Base-by-base conservation (phyloP, 352 stramenopile genomes). In the Phytophthora sp. region DNA sequence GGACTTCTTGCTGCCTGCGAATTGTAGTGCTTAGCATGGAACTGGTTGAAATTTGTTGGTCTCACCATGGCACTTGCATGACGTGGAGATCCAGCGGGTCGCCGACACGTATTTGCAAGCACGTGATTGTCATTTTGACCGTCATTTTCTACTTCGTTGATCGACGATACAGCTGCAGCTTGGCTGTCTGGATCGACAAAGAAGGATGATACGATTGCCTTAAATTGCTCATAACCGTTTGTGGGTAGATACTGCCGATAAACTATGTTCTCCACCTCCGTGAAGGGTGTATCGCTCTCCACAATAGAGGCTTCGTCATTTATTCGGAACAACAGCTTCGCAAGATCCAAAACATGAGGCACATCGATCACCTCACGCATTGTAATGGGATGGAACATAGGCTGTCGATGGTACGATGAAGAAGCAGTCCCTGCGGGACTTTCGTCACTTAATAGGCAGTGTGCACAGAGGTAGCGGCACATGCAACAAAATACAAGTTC, bases 401-500 rank as follows among this genome's bases (percentile, higher is more conserved):
- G 82, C 24, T 88, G 78, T 2, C 69, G 74, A 5, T 57, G 43
- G 32, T 56, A 42, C n/a, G 55, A 51, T 15, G 52, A 54, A 18
- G 42, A 44, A 8, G 42, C 43, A 4, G 52, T 44, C 13, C 52
- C 53, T 20, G 60, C 30, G 17, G 65, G 52, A 3, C 41, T 54
- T n/a, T 65, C 52, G 30, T 63, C 59, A 11, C 17, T 59, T 27
- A 24, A 20, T 4, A 74, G 4, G 2, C 53, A n/a, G 13, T 54
- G 50, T 6, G 61, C 41, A 34, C 66, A 78, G 2, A 89, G 30
- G 34, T 76, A 67, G 2, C 78, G 74, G 38, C 76, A 87, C 31
- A 85, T 31, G 45, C 77, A 90, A 43, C 75, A 88, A 58, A 92
- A 91, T 2, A 79, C 38, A 4, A 92, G 58, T 24, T 94, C 81